Evolutionary conservation across 352 stramenopile genomes (phyloP), one percentile per base, ranked within the genome.

Genomic region (Phytophthora sp.): DNA sequence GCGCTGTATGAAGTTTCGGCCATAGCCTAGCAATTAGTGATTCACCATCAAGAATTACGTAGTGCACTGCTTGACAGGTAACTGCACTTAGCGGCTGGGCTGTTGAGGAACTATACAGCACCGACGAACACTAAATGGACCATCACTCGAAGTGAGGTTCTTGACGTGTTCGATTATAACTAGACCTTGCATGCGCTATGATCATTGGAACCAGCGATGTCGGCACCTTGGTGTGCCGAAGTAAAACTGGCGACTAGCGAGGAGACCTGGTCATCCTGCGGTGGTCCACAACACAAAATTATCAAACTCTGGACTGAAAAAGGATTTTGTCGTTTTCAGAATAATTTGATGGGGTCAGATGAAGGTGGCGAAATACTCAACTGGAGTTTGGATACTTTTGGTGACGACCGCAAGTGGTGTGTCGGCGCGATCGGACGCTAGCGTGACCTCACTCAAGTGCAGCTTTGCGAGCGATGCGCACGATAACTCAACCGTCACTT

Each of bases 331-430:
- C 18, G 28, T 48, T 62, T 50, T 38, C 31, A 32, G 31, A 39
- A 46, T 50, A 50, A 37, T 49, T 56, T 5, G 34, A 10, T 48
- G 32, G n/a, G 23, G 26, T 50, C 45, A 51, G 52, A 59, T 39
- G 26, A 38, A 20, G 28, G 50, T 58, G 37, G 10, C 35, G n/a
- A 23, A 24, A 34, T 23, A 20, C 10, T 51, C 38, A 37, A 26
- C 26, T 56, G 35, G 23, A 41, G 38, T 38, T 53, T 68, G 43
- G 60, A 69, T 69, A 69, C 44, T 69, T 54, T 54, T 57, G 45
- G 30, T 37, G 44, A 49, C 27, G 15, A 48, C 31, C 10, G 30
- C n/a, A 1, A 41, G 7, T n/a, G 15, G 50, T 13, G 20, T 54
- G 50, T 30, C 35, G 24, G 24, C 12, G 9, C 51, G 48, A 49